These are phyloP conservation scores for Ascochyta rabiei DNA, from an alignment of 2,329 filamentous ascomycete species.

Conservation along the genomic window DNA sequence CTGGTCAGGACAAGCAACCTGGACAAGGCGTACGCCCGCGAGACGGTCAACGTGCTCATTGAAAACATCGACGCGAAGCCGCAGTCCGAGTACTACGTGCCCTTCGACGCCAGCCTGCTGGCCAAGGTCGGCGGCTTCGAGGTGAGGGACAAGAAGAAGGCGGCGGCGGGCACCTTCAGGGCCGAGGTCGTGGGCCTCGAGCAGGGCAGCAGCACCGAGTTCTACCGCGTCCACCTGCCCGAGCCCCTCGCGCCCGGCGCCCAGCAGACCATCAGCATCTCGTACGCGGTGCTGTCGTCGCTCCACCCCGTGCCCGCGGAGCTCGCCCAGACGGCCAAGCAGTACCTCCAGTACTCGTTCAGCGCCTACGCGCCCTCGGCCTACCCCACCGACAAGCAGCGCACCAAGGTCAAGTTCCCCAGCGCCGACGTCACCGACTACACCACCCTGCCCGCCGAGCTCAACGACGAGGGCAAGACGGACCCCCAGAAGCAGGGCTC, in stretches of 20 bases:
- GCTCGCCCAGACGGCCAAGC: constrained; percentile 83
- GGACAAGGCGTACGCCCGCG: constrained; percentile 89
- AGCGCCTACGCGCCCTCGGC: constrained; percentile 83
- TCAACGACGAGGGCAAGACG: constrained; percentile 64
- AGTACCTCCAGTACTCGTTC: constrained; percentile 86
- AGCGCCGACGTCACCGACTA: constrained; percentile 81
- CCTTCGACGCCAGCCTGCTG: constrained; percentile 79
- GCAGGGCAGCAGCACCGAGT: constrained; percentile 61
- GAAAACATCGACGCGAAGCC: constrained; percentile 82
- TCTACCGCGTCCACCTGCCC: constrained; percentile 82
- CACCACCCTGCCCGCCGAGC: constrained; percentile 69
- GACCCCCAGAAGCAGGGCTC: constrained; percentile 83
- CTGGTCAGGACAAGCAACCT: constrained; percentile 87
- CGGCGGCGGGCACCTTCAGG: constrained; percentile 68
- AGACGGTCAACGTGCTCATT: constrained; percentile 91
- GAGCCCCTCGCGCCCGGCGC: constrained; percentile 74
- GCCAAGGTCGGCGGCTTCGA: constrained; percentile 83
- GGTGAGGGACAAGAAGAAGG: constrained; percentile 88
- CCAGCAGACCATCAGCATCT: constrained; percentile 86
- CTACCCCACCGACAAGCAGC: constrained; percentile 89
- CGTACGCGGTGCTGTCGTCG: constrained; percentile 80
- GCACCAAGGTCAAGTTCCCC: constrained; percentile 93
- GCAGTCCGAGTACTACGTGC: constrained; percentile 89
- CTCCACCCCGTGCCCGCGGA: constrained; percentile 78
- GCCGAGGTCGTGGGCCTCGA: constrained; percentile 70